These are phyloP conservation scores for Oldenlandia corymbosa DNA, from an alignment of 257 asterid species.

Conservation along the genomic window DNA sequence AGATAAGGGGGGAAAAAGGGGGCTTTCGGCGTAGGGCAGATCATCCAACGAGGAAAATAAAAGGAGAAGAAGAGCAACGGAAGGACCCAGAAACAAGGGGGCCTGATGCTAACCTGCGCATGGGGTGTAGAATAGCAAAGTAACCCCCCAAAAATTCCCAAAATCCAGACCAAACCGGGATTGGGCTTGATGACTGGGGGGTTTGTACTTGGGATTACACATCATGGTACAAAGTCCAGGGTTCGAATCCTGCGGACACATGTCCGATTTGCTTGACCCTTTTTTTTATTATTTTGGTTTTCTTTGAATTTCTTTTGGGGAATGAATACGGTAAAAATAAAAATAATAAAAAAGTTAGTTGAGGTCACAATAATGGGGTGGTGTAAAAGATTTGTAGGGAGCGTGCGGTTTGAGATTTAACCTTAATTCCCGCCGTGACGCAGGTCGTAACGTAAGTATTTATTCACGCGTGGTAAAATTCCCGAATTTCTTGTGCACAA, in stretches of 20 bases:
- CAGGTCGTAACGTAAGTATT: no score
- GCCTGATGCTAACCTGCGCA: slow-evolving; percentile 31
- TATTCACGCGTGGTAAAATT: no score
- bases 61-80: slow-evolving; percentile 20
- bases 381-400: no score
- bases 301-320: background rate
- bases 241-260: slow-evolving; percentile 16
- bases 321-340: background rate
- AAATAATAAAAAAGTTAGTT: no score
- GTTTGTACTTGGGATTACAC: background rate
- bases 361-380: no score
- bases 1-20: slow-evolving; percentile 10
- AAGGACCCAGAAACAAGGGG: slow-evolving; percentile 32
- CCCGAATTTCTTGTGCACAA: no score
- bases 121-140: slow-evolving; percentile 18
- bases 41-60: no score
- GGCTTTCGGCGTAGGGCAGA: background rate
- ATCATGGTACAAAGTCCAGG: background rate
- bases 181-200: slow-evolving; percentile 7
- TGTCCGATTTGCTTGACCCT: slow-evolving; percentile 10
- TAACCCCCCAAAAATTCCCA: background rate
- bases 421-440: no score
- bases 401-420: no score
- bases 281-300: background rate
- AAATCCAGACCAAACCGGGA: slow-evolving; percentile 8